Base-by-base conservation (phyloP, 2,329 filamentous ascomycete species). In the Fusarium brachygibbosum region DNA sequence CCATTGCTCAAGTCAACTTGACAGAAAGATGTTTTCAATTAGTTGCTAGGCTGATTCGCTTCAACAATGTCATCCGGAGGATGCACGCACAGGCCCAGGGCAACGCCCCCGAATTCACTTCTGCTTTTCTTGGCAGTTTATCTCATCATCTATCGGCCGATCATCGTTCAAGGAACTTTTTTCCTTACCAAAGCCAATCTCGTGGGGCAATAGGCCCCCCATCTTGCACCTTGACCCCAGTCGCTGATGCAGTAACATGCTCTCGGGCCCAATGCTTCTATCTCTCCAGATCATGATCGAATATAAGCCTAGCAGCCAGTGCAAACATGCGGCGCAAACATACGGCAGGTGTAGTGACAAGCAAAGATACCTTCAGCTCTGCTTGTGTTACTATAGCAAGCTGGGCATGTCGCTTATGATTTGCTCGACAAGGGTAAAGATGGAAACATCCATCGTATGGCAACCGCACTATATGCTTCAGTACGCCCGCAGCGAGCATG, bases 141-240 rank as follows among this genome's bases (percentile, higher is more conserved):
- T 68, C 35, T 58, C 55, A 68, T 67, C 67, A 69, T 73, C 58
- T 69, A 69, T 74, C 69, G 61, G 71, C 58, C 64, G 71, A 74
- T 74, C 71, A 65, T 65, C 53, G 38, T 65, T 68, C 63, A 63
- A 60, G 68, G 66, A 58, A 54, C 41, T 55, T 51, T 50, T 57
- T 38, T 44, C 59, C 64, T 55, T 62, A 46, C 70, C 64, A 72
- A 62, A 72, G 69, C 69, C 71, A 74, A 74, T 74, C 62, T 72
- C 49, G 59, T 52, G 58, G 57, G 57, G 59, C 45, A 35, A 38
- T 45, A 49, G 49, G 37, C 46, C 41, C 42, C 35, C 55, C 44
- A 42, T 65, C 45, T 60, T 48, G 40, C 23, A 31, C 45, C 45
- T 23, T 41, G 32, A 25, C 45, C 50, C 45, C 49, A 48, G 46